Evolutionary conservation across 2,329 filamentous ascomycete genomes (phyloP), one percentile per base, ranked within the genome.

Genomic region (Alternaria gaisen): DNA sequence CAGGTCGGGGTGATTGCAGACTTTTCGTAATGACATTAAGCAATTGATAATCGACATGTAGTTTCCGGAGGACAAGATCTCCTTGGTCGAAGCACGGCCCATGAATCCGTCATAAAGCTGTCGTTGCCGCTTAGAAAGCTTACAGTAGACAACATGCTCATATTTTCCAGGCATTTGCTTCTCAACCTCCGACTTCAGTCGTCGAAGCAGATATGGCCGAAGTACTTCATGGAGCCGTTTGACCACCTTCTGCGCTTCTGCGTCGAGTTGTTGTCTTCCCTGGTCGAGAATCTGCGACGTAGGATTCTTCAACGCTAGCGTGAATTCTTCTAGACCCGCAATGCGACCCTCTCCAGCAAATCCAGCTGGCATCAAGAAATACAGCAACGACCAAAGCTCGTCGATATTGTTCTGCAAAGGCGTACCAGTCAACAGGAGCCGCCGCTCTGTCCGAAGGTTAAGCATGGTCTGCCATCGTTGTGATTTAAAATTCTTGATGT

Each of bases 401-500:
- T 94, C 96, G 5, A 99, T 84, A 64, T 97, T 98, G 79, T 99
- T 99, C 77, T 99, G 95, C 24, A 99, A 84, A 2, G 96, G 95
- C 1, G 95, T 99, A 58, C 95, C 95, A 0, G 95, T 99, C 11
- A 99, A 84, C 0, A 99, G 82, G 11, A 99, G 86, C 34, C 95
- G 88, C 28, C 94, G 90, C 65, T 91, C 89, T 0, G 95, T 98
- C 71, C 96, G 94, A 81, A 99, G 96, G 0, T 91, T 95, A 22
- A 99, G 87, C 65, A 99, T 86, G 0, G 93, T 94, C 77, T 98
- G 95, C 94, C 95, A 99, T 65, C 94, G 86, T 77, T 97, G 94
- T 2, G 94, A 97, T 73, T 97, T 94, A 84, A 98, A 99, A 79
- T 99, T 99, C 76, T 99, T 98, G 85, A 99, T 99, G 80, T 99